These are phyloP conservation scores for Cryomyces minteri DNA, from an alignment of 495 filamentous ascomycete species.

Conservation along the genomic window DNA sequence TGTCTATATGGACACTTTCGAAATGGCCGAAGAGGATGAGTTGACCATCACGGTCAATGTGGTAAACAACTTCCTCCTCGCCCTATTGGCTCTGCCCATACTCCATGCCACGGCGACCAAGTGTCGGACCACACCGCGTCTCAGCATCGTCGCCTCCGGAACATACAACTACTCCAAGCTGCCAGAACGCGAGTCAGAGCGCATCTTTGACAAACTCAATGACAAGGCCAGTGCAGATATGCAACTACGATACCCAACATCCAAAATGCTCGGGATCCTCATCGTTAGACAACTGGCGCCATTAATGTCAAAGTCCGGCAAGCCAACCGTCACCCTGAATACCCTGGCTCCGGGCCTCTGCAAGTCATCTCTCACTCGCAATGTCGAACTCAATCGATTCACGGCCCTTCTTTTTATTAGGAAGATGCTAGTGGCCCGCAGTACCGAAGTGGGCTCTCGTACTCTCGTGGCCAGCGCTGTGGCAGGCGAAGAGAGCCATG, in stretches of 20 bases:
- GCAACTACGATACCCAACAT: background rate
- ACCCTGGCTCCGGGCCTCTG: background rate
- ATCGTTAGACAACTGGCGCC: background rate
- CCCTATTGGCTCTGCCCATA: constrained; percentile 32
- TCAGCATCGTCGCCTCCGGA: background rate
- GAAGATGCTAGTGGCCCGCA: background rate
- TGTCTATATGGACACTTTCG: background rate
- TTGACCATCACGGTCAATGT: constrained; percentile 38
- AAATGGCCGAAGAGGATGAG: constrained; percentile 26
- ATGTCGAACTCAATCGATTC: background rate
- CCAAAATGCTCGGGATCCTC: background rate
- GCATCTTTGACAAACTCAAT: constrained; percentile 1
- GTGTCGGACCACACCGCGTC: background rate
- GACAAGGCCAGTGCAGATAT: background rate
- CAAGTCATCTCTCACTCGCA: background rate
- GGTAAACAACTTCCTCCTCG: constrained; percentile 36
- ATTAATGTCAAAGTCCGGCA: background rate
- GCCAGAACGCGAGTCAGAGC: background rate
- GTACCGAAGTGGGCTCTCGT: background rate
- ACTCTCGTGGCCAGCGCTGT: background rate
- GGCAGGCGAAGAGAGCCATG: background rate
- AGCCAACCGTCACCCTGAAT: background rate
- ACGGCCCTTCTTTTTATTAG: background rate
- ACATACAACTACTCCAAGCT: constrained; percentile 2
- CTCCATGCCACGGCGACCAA: constrained; percentile 5